Percentiles rank a stretch among this genome's conserved stretches.
Evolutionary conservation across 1,284 basidiomycete genomes (phyloP).

Genomic region (Gomphus bonarii): DNA sequence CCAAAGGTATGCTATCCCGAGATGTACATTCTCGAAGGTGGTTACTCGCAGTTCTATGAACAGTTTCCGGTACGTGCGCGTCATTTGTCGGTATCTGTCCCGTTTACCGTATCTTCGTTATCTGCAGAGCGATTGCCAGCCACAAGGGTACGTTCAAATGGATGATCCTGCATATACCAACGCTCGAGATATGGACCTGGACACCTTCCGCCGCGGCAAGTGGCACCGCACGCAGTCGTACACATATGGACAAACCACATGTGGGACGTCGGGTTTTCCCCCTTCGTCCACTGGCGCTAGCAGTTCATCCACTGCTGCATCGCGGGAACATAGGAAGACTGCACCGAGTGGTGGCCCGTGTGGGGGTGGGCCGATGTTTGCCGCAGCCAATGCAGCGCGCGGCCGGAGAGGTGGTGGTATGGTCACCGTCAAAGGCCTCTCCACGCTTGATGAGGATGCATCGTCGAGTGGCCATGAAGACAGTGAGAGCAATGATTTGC

Average conservation of each 20-base stretch:
- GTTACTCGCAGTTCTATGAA: slow-evolving; percentile 85
- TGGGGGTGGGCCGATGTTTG: slow-evolving; percentile 43
- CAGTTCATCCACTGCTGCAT: slow-evolving; percentile 35
- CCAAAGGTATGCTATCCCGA: slow-evolving; percentile 95
- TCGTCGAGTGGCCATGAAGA: slow-evolving; percentile 50
- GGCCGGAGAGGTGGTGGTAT: slow-evolving; percentile 44
- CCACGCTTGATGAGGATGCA: slow-evolving; percentile 53
- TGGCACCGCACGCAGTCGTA: slow-evolving; percentile 84
- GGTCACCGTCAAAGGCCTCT: slow-evolving; percentile 24
- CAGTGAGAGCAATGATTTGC: slow-evolving; percentile 56
- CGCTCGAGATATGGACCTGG: slow-evolving; percentile 76
- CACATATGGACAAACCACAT: slow-evolving; percentile 64
- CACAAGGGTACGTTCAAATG: slow-evolving; percentile 83
- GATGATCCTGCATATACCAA: slow-evolving; percentile 80
- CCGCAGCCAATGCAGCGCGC: slow-evolving; percentile 55
- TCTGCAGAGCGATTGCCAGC: slow-evolving; percentile 60
- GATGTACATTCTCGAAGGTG: slow-evolving; percentile 93
- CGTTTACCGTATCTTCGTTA: slow-evolving; percentile 4
- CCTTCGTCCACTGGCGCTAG: slow-evolving; percentile 25
- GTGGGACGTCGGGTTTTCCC: slow-evolving; percentile 25
- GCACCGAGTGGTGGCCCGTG: slow-evolving; percentile 31
- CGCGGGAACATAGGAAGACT: slow-evolving; percentile 30
- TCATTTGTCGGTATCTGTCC: neutral
- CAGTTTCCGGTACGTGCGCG: slow-evolving; percentile 31
- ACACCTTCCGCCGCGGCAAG: slow-evolving; percentile 76